Evolutionary conservation across 1,284 basidiomycete genomes (phyloP).

Genomic region (Cryptococcus sp.): DNA sequence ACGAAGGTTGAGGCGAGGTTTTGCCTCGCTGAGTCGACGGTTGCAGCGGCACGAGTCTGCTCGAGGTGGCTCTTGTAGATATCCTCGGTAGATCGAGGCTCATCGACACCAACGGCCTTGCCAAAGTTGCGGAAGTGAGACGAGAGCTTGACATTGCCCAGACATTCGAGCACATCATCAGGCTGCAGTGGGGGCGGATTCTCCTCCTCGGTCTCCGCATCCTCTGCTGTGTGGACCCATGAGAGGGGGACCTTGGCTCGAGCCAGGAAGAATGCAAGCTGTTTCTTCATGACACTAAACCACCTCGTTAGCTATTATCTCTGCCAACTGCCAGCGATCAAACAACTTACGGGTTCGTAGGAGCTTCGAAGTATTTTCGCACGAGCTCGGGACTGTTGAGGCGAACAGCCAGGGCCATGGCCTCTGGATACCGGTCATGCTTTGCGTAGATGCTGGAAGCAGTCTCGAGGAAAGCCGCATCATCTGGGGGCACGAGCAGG

Average conservation of each 20-base stretch:
- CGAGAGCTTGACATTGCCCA: conserved; percentile 83
- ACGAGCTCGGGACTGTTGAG: conserved; percentile 81
- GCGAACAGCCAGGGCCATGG: conserved; percentile 82
- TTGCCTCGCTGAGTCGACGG: conserved; percentile 88
- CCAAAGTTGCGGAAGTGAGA: conserved; percentile 87
- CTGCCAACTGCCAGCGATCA: background rate
- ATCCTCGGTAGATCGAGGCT: conserved; percentile 90
- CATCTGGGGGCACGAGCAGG: conserved; percentile 90
- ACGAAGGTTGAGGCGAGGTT: conserved; percentile 97
- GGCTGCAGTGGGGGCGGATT: conserved; percentile 64
- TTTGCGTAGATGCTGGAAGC: conserved; percentile 89
- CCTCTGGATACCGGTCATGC: conserved; percentile 87
- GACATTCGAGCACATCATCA: conserved; percentile 78
- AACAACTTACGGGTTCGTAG: conserved; percentile 72
- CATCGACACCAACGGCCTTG: conserved; percentile 88
- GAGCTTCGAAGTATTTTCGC: conserved; percentile 76
- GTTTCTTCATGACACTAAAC: conserved; percentile 82
- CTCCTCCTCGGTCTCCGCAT: conserved; percentile 59
- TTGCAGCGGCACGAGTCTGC: conserved; percentile 67
- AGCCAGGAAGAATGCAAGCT: conserved; percentile 91
- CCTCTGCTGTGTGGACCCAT: conserved; percentile 69
- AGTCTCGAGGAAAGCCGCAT: conserved; percentile 83
- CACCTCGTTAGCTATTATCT: background rate
- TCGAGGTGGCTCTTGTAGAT: conserved; percentile 98
- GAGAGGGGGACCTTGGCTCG: conserved; percentile 88